These are phyloP conservation scores for Sindora glabra DNA, from an alignment of 306 rosid genomes.

Conservation along the genomic window DNA sequence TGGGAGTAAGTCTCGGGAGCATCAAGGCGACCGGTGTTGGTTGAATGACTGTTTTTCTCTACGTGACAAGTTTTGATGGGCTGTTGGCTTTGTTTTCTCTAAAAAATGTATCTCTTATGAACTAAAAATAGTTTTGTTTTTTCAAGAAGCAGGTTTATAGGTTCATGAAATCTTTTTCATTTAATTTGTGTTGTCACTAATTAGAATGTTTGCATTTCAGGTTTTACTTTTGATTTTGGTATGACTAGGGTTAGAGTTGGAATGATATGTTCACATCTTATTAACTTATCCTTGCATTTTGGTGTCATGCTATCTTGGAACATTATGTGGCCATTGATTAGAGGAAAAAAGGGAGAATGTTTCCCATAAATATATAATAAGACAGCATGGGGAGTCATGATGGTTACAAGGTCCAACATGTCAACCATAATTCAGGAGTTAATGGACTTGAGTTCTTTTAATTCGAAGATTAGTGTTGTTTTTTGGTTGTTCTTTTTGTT, in stretches of 20 bases:
- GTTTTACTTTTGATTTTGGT: slow-evolving; percentile 93
- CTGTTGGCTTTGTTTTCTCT: slow-evolving; percentile 88
- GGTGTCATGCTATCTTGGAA: slow-evolving; percentile 97
- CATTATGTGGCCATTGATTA: slow-evolving; percentile 91
- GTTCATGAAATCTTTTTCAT: slow-evolving; percentile 61
- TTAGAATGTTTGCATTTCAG: slow-evolving; percentile 28
- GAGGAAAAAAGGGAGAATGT: slow-evolving; percentile 85
- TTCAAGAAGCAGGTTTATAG: slow-evolving; percentile 93
- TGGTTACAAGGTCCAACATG: slow-evolving; percentile 80
- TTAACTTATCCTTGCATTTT: slow-evolving; percentile 79
- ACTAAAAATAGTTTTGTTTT: slow-evolving; percentile 21
- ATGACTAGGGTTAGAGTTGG: slow-evolving; percentile 97
- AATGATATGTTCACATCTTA: slow-evolving; percentile 95
- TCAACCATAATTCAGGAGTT: not conserved
- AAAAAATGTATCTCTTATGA: slow-evolving; percentile 52
- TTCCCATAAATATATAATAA: slow-evolving; percentile 66
- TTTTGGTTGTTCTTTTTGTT: no score
- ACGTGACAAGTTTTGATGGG: slow-evolving; percentile 86
- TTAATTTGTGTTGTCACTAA: slow-evolving; percentile 32
- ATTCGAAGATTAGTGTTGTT: no score
- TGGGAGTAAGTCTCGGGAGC: slow-evolving; percentile 72
- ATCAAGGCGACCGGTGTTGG: slow-evolving; percentile 82
- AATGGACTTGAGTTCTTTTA: slow-evolving; percentile 2
- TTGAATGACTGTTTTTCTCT: slow-evolving; percentile 93
- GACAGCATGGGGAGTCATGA: slow-evolving; percentile 89